A percentile compares a stretch with the other conserved stretches of the same genome.
Conservation (phyloP, 441 rosid species). For the Gossypium schwendimanii region DNA sequence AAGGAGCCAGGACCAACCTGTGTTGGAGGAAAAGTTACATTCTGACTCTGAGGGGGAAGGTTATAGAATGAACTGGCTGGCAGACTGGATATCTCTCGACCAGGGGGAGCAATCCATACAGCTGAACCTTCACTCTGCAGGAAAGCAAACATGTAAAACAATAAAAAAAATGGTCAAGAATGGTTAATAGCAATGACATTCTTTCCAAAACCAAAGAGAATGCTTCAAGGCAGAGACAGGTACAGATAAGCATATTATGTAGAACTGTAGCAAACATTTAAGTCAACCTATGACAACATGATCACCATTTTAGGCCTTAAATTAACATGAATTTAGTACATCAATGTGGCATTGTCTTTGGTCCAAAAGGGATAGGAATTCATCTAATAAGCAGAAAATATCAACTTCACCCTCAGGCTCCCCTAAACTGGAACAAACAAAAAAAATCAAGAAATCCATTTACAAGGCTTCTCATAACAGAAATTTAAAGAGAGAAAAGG, state of each 20-base stretch:
- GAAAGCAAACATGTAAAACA: slow-evolving; percentile 14
- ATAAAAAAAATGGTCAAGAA: not conserved
- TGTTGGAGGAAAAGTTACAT: slow-evolving; percentile 64
- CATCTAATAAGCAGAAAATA: not conserved
- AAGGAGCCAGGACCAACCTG: slow-evolving; percentile 69
- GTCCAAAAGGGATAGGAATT: not conserved
- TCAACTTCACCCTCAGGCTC: not conserved
- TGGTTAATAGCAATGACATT: not conserved
- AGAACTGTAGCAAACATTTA: not conserved
- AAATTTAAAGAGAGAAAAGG: not conserved
- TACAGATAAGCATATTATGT: not conserved
- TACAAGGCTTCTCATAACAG: not conserved
- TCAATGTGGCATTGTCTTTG: not conserved
- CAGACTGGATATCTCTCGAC: slow-evolving; percentile 64
- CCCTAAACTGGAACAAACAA: not conserved
- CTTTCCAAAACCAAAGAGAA: not conserved
- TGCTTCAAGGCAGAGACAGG: not conserved
- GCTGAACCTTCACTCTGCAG: slow-evolving; percentile 79
- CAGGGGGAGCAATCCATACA: slow-evolving; percentile 79
- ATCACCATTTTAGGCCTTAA: not conserved
- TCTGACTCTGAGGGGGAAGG: slow-evolving; percentile 83
- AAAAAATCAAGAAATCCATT: not conserved
- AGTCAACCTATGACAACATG: not conserved
- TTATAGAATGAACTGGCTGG: slow-evolving; percentile 71
- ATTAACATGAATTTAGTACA: not conserved